Base-by-base conservation (phyloP, 352 stramenopile genomes). In the Phytopythium sindhum region DNA sequence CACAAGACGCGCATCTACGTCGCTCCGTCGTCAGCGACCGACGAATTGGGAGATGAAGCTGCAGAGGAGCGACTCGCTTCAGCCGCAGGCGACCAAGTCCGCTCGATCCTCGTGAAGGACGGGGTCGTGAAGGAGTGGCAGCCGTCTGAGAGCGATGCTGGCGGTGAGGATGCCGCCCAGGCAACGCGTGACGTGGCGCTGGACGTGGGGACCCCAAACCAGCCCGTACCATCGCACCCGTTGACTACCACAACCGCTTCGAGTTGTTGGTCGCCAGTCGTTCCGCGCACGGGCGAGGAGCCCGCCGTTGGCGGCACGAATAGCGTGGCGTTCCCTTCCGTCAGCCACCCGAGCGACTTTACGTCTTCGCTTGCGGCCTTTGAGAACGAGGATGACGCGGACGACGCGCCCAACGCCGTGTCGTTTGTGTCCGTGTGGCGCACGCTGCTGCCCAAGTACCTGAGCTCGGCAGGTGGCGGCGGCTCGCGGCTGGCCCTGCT, bases 1-100 rank as follows among this genome's bases (percentile, higher is more conserved):
- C 67, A 88, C 66, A 91, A 90, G 68, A 90, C 81, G 19, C 71
- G 83, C 39, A 60, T 95, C 11, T 60, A 93, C 41, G 84, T 89
- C 28, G 91, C 84, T 29, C 52, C 52, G 33, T 37, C 29, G 14
- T 29, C 17, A 3, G 52, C 6, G 15, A 7, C 19, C 4, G n/a
- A 23, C 2, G 21, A 17, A 17, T 29, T 29, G 8, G 29, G 14
- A 5, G 21, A 5, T 10, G 31, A 29, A 28, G 14, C 12, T n/a
- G 15, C 47, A 15, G 47, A 54, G 14, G 52, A 57, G 33, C 29
- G 28, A 8, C 52, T 57, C n/a, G 52, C 52, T 10, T 41, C 52
- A 11, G 29, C 52, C 23, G 33, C 52, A 2, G 52, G 52, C 4
- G 31, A 41, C 33, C 15, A 42, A 3, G 52, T 24, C 12, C 52